phyloP scores from a whole-genome alignment of 768 basidiomycete species.

The Strobilomyces echinocephalus region DNA sequence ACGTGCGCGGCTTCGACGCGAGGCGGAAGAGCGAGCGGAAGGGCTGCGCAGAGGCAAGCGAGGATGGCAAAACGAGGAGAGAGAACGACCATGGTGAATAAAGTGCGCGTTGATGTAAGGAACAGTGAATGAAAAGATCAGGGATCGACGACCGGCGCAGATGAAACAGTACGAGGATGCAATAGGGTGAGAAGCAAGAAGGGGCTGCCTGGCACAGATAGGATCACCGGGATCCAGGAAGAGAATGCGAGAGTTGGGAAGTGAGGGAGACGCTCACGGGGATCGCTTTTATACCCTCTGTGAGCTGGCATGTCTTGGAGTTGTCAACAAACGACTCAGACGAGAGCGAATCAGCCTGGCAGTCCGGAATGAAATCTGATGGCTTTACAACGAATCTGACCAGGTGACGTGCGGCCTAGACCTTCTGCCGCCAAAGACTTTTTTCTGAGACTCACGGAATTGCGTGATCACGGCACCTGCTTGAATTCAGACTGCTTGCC shows the following conservation, averaged over 20 bases:
- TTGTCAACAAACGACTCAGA: constrained; percentile 14
- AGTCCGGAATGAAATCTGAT: constrained; percentile 9
- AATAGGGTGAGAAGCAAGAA: constrained; percentile 13
- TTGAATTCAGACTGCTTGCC: neutral
- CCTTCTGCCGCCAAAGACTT: too few relatives aligned
- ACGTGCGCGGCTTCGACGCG: constrained; percentile 40
- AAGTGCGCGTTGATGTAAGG: constrained; percentile 12
- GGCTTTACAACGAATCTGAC: neutral
- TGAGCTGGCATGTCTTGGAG: constrained; percentile 10
- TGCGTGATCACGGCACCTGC: neutral
- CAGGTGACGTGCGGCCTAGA: neutral
- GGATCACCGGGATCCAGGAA: constrained; percentile 56
- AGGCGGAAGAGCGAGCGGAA: constrained; percentile 33
- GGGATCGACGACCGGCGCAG: constrained; percentile 23
- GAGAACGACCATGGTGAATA: constrained; percentile 45
- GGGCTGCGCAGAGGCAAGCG: constrained; percentile 41
- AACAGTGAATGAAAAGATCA: neutral
- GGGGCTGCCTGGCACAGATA: constrained; percentile 15
- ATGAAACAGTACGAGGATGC: constrained; percentile 12
- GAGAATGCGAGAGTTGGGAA: constrained; percentile 35
- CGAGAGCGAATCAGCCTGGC: constrained; percentile 8
- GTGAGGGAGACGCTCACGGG: constrained; percentile 14
- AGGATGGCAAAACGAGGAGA: constrained; percentile 43
- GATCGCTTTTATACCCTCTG: constrained; percentile 18
- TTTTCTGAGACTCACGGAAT: neutral